phyloP scores from a whole-genome alignment of 495 filamentous ascomycete genomes.

The Tuber brumale region DNA sequence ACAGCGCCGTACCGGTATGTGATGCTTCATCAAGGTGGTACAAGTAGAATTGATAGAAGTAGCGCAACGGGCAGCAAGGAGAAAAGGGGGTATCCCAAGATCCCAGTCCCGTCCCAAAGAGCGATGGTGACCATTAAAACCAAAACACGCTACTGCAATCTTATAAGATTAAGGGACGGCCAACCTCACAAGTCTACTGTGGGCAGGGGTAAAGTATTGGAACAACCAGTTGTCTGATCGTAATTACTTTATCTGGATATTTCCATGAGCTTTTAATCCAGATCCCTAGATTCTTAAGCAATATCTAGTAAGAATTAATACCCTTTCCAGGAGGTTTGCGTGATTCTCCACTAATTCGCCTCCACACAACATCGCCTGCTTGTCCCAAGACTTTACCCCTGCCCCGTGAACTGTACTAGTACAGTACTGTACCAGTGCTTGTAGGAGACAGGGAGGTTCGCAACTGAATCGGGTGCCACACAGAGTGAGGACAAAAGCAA shows the following conservation, averaged over 20 bases:
- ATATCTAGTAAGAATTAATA: too few relatives aligned
- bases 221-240: too few relatives aligned
- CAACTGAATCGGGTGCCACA: not conserved
- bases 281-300: too few relatives aligned
- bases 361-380: too few relatives aligned
- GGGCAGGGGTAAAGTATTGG: too few relatives aligned
- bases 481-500: not conserved
- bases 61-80: not conserved
- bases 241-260: too few relatives aligned
- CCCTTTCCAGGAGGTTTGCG: too few relatives aligned
- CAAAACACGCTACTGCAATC: not conserved
- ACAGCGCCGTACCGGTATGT: not conserved
- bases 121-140: not conserved
- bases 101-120: not conserved
- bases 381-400: too few relatives aligned
- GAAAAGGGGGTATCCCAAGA: not conserved
- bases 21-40: not conserved
- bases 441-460: not conserved
- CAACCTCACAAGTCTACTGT: not conserved
- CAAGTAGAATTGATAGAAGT: not conserved
- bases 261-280: too few relatives aligned
- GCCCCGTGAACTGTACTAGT: too few relatives aligned
- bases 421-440: too few relatives aligned
- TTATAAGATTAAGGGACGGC: not conserved
- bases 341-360: too few relatives aligned